Evolutionary conservation across 23 red algal genomes (phyloP).

Genomic region (Gracilaria domingensis): DNA sequence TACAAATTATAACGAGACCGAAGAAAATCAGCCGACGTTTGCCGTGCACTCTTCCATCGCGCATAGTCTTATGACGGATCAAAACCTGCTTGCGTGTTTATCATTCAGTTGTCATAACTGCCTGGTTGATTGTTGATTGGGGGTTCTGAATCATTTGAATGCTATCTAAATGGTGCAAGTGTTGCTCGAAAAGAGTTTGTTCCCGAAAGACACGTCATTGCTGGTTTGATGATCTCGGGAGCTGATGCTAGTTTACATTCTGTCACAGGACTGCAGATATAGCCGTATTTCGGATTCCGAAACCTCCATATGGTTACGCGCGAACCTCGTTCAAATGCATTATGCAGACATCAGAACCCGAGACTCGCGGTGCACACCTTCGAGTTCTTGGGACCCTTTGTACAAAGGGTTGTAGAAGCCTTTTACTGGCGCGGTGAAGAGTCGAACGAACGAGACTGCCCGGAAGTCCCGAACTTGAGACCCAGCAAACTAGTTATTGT

Average conservation of each 20-base stretch:
- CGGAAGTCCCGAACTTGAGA: too few relatives aligned
- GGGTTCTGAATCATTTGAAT: neutral
- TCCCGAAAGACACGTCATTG: neutral
- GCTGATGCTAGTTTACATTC: too few relatives aligned
- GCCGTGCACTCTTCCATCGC: neutral
- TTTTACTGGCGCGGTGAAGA: too few relatives aligned
- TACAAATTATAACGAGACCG: neutral
- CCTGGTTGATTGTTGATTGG: neutral
- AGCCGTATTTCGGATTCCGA: neutral
- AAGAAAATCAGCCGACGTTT: neutral
- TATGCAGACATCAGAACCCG: too few relatives aligned
- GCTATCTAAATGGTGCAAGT: neutral
- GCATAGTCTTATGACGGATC: neutral
- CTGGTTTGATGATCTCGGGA: neutral
- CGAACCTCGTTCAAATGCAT: too few relatives aligned
- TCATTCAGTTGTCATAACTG: neutral
- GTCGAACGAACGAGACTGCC: too few relatives aligned
- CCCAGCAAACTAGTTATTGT: too few relatives aligned
- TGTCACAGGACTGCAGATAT: too few relatives aligned
- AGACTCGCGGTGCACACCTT: too few relatives aligned
- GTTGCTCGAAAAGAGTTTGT: neutral
- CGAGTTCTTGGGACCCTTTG: too few relatives aligned
- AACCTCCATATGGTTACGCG: neutral
- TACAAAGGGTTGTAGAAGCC: too few relatives aligned
- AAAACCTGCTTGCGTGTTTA: too few relatives aligned